phyloP scores from a whole-genome alignment of 805 yeast species.

The Tetrapisispora fleetii region DNA sequence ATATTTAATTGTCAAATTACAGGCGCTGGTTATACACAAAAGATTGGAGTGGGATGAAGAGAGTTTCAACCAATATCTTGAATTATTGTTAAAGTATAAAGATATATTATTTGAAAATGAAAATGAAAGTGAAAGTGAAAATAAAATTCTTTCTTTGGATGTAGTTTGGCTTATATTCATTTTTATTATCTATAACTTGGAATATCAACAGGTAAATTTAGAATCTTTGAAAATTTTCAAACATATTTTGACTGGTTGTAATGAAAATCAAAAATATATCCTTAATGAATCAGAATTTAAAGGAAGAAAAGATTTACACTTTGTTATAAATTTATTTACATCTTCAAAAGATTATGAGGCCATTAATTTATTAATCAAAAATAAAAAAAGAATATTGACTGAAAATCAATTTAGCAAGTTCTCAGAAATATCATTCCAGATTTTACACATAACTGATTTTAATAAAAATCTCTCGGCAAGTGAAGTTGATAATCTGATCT shows the following conservation, averaged over 20 bases:
- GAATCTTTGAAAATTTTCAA: background rate
- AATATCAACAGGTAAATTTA: too few species aligned
- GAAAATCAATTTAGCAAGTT: background rate
- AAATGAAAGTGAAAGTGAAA: background rate
- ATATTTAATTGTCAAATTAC: background rate
- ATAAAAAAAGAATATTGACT: background rate
- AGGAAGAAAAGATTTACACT: conserved; percentile 1
- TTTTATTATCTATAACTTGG: background rate
- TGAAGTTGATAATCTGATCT: background rate
- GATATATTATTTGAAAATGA: background rate
- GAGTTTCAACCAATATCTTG: background rate
- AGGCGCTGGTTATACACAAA: background rate
- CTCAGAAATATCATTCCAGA: background rate
- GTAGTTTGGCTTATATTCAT: background rate
- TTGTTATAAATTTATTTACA: background rate
- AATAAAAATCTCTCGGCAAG: background rate
- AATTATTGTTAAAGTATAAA: background rate
- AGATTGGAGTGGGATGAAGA: background rate
- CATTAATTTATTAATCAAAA: background rate
- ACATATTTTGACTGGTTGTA: background rate
- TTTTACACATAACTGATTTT: background rate
- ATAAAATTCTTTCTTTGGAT: background rate
- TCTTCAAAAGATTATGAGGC: background rate
- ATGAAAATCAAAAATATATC: background rate
- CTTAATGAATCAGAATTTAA: background rate